Evolutionary conservation across 345 rosid genomes (phyloP).

Genomic region (Moricandia moricandioides): DNA sequence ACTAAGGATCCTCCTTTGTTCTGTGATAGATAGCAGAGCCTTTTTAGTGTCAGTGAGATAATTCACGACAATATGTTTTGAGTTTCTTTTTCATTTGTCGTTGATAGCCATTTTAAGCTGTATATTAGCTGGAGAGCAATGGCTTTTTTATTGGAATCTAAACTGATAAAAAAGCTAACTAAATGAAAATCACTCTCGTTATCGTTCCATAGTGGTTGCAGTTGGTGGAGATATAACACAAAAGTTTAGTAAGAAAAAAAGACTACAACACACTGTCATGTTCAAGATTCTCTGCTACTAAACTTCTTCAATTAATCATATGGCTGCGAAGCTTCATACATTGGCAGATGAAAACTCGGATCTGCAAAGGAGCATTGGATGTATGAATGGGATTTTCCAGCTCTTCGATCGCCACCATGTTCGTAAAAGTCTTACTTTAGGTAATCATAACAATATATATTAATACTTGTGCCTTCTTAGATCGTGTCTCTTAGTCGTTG

Average conservation of each 20-base stretch:
- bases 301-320: constrained; percentile 28
- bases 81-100: constrained; percentile 12
- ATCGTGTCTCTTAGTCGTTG: constrained; percentile 35
- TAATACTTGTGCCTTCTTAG: not conserved
- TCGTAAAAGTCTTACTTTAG: constrained; percentile 66
- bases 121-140: constrained; percentile 40
- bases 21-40: not conserved
- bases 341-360: constrained; percentile 91
- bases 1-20: constrained; percentile 24
- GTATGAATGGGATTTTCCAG: constrained; percentile 91
- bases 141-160: constrained; percentile 32
- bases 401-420: constrained; percentile 71
- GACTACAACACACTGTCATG: not conserved
- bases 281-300: not conserved
- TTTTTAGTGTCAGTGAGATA: not conserved
- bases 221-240: constrained; percentile 18
- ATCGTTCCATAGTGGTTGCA: constrained; percentile 28
- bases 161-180: constrained; percentile 7
- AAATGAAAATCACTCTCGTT: constrained; percentile 32
- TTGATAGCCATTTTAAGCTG: constrained; percentile 35
- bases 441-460: constrained; percentile 32
- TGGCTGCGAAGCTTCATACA: constrained; percentile 94
- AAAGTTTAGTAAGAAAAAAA: not conserved
- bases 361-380: constrained; percentile 86
- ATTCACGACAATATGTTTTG: not conserved